Evolutionary conservation across 1,284 basidiomycete genomes (phyloP), one percentile per base, ranked within the genome.

Genomic region (Cryptococcus sp.): DNA sequence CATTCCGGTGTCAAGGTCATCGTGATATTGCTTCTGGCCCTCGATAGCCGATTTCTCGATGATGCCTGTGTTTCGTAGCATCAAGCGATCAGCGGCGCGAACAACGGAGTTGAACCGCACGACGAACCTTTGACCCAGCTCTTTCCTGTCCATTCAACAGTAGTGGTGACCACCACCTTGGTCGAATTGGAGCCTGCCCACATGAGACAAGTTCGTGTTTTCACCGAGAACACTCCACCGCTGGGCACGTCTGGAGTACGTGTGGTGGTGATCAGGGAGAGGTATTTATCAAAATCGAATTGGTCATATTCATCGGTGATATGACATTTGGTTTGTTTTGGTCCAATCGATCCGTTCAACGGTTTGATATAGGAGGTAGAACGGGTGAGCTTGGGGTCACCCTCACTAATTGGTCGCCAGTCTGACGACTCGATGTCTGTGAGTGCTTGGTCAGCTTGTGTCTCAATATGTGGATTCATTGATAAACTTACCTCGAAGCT

Each of bases 311-410:
- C 91, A 71, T 99, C 95, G 41, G 84, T 83, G 59, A 98, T 87
- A 77, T 95, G 87, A 79, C 96, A 99, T 74, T 93, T 95, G 11
- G 95, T 94, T 76, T 92, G 90, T 77, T 88, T 95, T 1, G 95
- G 95, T 0, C 95, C 95, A 38, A 99, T 86, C 41, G 87, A 86
- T 0, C 85, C 93, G 62, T 85, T 87, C 44, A 99, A 82, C 0
- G 94, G 94, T 76, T 96, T 98, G 79, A 97, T 94, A 80, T 98
- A 99, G 20, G 91, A 90, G 84, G 95, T 91, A 61, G 90, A 88
- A 16, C 95, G 86, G 19, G 86, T 82, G 5, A 96, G 85, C 49
- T 90, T 83, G 61, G 87, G 84, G 44, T 87, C 85, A n/a, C 84
- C 85, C 0, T 85, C 81, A 0, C 77, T 69, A 2, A 74, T 62